Evolutionary conservation across 306 rosid genomes (phyloP).

Genomic region (Gillenia trifoliata): DNA sequence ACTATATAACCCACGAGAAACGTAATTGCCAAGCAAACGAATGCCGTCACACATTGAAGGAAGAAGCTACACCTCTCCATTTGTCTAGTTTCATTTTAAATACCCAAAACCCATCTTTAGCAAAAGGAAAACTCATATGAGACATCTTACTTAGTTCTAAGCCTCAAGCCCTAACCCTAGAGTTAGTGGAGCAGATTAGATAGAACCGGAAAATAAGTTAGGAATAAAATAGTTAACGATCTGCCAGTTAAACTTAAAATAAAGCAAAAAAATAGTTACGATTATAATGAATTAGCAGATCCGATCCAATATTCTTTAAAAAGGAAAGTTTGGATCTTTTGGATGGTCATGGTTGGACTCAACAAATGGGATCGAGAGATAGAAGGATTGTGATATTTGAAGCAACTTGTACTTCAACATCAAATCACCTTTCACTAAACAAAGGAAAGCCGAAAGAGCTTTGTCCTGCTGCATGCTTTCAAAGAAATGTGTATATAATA

Average conservation of each 20-base stretch:
- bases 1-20: not conserved
- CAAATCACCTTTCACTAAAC: conserved; percentile 2
- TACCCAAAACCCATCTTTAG: no score
- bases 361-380: conserved; percentile 13
- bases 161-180: not conserved
- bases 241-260: not conserved
- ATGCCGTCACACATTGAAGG: not conserved
- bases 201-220: no score
- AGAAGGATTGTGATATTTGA: conserved; percentile 7
- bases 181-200: not conserved
- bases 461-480: not conserved
- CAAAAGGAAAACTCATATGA: no score
- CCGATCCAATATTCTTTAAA: not conserved
- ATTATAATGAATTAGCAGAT: conserved; percentile 10
- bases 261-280: not conserved
- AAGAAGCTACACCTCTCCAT: not conserved
- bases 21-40: not conserved
- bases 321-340: conserved; percentile 17
- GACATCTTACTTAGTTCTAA: not conserved
- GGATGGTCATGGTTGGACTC: conserved; percentile 19
- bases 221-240: no score
- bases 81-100: no score
- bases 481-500: not conserved
- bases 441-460: conserved; percentile 2
- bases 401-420: not conserved